Evolutionary conservation across 441 rosid genomes (phyloP).

Genomic region (Melastoma candidum): DNA sequence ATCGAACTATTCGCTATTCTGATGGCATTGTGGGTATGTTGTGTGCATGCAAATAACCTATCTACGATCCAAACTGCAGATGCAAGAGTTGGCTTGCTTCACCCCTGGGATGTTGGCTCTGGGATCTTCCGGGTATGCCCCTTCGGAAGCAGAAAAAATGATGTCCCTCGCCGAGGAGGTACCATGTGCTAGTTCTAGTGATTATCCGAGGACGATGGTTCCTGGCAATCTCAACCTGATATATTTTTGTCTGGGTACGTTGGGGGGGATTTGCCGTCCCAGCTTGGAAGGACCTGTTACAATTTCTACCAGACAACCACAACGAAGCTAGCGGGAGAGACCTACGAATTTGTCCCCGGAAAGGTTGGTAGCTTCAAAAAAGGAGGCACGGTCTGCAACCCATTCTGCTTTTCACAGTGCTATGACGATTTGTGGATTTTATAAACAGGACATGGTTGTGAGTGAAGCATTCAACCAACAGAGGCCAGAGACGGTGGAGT

Average conservation of each 20-base stretch:
- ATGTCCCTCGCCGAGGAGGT: constrained; percentile 3
- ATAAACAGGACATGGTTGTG: not conserved
- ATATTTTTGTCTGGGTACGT: no score
- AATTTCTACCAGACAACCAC: constrained; percentile 3
- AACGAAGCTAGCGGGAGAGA: constrained; percentile 6
- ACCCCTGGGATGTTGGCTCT: constrained; percentile 6
- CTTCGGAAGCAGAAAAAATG: not conserved
- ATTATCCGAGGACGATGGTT: no score
- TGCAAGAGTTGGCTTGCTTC: constrained; percentile 6
- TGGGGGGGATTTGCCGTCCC: not conserved
- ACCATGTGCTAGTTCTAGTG: not conserved
- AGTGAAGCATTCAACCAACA: not conserved
- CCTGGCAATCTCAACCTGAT: no score
- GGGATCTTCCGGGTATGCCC: constrained; percentile 7
- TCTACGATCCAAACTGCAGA: not conserved
- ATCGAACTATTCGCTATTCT: not conserved
- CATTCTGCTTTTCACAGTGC: no score
- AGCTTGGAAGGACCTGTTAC: constrained; percentile 10
- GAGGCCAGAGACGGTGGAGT: constrained; percentile 6
- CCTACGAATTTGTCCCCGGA: not conserved
- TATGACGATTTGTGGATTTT: not conserved
- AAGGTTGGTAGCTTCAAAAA: not conserved
- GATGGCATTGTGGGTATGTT: not conserved
- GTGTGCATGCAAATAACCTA: not conserved
- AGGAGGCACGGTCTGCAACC: not conserved